Evolutionary conservation across 1,284 basidiomycete genomes (phyloP), one percentile per base, ranked within the genome.

Genomic region (Trichosporon inkin): DNA sequence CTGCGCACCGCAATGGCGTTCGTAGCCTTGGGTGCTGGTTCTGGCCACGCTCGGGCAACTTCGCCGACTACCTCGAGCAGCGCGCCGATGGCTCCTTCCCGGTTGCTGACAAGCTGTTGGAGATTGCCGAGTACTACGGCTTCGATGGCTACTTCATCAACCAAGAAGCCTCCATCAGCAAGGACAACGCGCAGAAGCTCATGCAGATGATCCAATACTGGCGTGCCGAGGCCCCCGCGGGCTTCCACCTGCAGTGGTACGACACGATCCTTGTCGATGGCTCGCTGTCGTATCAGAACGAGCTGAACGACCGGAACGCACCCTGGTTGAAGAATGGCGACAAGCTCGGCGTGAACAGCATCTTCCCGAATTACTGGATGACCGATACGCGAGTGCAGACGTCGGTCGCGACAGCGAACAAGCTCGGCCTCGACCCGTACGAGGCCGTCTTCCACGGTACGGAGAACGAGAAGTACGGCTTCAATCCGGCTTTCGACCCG

Each of bases 171-270:
- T 22, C 44, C 17, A 47, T 47, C 20, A 14, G 14, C 44, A 14
- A 6, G 13, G 44, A 20, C 6, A 22, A 47, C 44, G 44, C 44
- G 17, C 13, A 20, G 20, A 47, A 47, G 44, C 44, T 47, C 22
- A 22, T 47, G 44, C 17, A n/a, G 7, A 22, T 47, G 19, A 22
- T 47, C 44, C n/a, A 47, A 10, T 47, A 47, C 44, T 47, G 44
- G 44, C 44, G 44, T 19, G 17, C 44, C 16, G 22, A 47, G 44
- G 44, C 44, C 10, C 44, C 44, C 17, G 20, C 19, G 44, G 44
- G 44, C 13, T 47, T 47, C 44, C 44, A 47, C 44, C 19, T 47
- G 44, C 44, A 47, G 44, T 47, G 44, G 44, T 47, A 47, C 44
- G 44, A 47, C 19, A 47, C 44, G 17, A 47, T 47, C 44, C 44